phyloP scores from a whole-genome alignment of 345 rosid genomes.

The Atalantia buxifolia region DNA sequence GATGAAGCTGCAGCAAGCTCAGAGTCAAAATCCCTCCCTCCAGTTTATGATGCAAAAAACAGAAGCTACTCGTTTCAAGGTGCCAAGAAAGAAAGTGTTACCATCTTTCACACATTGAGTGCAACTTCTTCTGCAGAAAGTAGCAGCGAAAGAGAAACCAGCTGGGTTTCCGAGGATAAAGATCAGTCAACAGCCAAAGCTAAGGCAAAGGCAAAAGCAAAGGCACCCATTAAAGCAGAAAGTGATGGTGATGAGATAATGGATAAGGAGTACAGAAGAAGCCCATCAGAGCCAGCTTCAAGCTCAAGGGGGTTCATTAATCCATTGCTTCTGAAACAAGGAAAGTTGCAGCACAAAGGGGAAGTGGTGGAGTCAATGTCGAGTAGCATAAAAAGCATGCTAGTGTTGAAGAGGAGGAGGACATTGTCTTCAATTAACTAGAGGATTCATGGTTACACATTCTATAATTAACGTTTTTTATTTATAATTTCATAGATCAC shows the following conservation, averaged over 20 bases:
- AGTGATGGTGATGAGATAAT: conserved; percentile 22
- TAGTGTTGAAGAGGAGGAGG: conserved; percentile 37
- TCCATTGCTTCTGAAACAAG: conserved; percentile 22
- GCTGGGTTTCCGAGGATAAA: conserved; percentile 22
- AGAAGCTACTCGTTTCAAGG: conserved; percentile 52
- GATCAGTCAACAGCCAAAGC: conserved; percentile 12
- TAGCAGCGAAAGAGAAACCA: conserved; percentile 9
- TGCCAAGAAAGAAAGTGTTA: conserved; percentile 39
- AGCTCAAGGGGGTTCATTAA: conserved; percentile 15
- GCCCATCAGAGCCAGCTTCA: conserved; percentile 33
- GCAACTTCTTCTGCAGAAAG: conserved; percentile 47
- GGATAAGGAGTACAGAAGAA: conserved; percentile 8
- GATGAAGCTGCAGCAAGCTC: conserved; percentile 31
- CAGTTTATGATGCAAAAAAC: conserved; percentile 42
- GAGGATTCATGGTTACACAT: neutral
- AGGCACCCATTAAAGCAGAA: conserved; percentile 24
- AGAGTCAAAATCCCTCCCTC: conserved; percentile 41
- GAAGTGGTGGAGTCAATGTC: conserved; percentile 20
- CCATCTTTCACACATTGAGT: conserved; percentile 39
- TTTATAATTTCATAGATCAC: no score
- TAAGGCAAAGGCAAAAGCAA: conserved; percentile 29
- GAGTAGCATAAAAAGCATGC: conserved; percentile 19
- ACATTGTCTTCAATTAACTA: conserved; percentile 33
- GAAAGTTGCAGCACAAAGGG: conserved; percentile 4
- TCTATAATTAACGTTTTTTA: no score